Evolutionary conservation across 1,284 basidiomycete species (phyloP), one percentile per base, ranked within the genome.

Genomic region (Ganoderma meredithae): DNA sequence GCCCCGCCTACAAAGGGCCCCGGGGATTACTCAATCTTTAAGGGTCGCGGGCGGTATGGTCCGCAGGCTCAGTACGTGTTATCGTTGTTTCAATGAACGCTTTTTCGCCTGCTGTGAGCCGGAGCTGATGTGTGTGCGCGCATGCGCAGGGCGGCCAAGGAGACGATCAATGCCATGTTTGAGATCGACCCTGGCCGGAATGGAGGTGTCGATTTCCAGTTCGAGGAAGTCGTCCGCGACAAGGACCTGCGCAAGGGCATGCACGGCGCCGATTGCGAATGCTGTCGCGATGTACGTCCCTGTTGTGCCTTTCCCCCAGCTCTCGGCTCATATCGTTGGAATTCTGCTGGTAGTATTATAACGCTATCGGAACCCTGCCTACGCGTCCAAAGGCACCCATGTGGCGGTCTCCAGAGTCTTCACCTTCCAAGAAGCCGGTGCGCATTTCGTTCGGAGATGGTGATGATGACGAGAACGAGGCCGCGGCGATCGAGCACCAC

Each of bases 261-360:
- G 84, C 84, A 92, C 61, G 96, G 87, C 6, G 88, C 84, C 1
- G 94, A 95, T 72, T 98, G 96, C 78, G 93, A 94, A 74, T 92
- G 90, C 69, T 98, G 96, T 78, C 86, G 84, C 55, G 93, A 91
- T 62, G 95, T 95, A 75, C 72, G 89, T 83, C 43, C 17, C 12
- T 5, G 27, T 13, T 10, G 25, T 52, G 47, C 47, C n/a, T 44
- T 31, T n/a, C 47, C 22, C 39, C n/a, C n/a, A 6, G 41, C 31
- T 13, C 56, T 12, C 15, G 27, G 41, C 12, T 56, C 7, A 36
- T 63, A 15, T 44, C 36, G 19, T 25, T 2, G 27, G 27, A 15
- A 49, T 41, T 43, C 22, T 19, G 10, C 62, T 22, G 27, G 22
- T 69, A 96, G 95, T 97, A 95, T 76, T 97, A 96, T 76, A 85